phyloP scores from a whole-genome alignment of 2,329 filamentous ascomycete species.

The Paracoccidioides lutzii region DNA sequence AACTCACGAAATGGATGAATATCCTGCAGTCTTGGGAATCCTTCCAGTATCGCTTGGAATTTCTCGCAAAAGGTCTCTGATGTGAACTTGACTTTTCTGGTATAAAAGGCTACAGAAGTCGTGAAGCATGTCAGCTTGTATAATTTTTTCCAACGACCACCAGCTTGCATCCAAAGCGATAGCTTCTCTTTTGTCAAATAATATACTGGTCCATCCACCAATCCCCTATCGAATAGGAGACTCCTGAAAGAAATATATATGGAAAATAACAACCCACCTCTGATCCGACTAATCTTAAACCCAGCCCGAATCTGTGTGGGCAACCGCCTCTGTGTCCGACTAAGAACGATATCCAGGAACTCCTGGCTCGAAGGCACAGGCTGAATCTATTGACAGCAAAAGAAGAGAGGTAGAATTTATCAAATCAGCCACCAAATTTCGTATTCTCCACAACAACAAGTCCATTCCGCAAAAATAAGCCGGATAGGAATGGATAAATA shows the following conservation, averaged over 20 bases:
- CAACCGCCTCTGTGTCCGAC: constrained; percentile 78
- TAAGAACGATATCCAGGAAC: constrained; percentile 94
- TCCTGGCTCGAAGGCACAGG: constrained; percentile 87
- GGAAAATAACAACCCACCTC: constrained; percentile 32
- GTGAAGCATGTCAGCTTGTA: constrained; percentile 17
- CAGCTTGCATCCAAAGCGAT: not conserved
- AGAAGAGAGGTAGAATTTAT: constrained; percentile 1
- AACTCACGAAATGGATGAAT: constrained; percentile 82
- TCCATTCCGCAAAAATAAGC: not conserved
- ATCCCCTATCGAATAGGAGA: not conserved
- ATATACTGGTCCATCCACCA: not conserved
- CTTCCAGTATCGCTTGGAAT: constrained; percentile 76
- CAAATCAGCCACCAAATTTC: not conserved
- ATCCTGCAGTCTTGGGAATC: constrained; percentile 83
- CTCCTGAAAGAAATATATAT: not conserved
- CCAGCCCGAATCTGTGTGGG: constrained; percentile 92
- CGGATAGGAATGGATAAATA: not conserved
- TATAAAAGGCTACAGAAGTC: constrained; percentile 61
- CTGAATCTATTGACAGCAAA: constrained; percentile 42
- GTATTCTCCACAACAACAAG: not conserved
- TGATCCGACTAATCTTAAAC: constrained; percentile 90
- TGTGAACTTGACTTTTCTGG: constrained; percentile 95
- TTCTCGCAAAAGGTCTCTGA: constrained; percentile 95
- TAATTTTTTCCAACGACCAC: not conserved
- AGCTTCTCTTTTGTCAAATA: not conserved